Evolutionary conservation across 148 eudicot genomes (phyloP).

Genomic region (Salicornia ramosissima): DNA sequence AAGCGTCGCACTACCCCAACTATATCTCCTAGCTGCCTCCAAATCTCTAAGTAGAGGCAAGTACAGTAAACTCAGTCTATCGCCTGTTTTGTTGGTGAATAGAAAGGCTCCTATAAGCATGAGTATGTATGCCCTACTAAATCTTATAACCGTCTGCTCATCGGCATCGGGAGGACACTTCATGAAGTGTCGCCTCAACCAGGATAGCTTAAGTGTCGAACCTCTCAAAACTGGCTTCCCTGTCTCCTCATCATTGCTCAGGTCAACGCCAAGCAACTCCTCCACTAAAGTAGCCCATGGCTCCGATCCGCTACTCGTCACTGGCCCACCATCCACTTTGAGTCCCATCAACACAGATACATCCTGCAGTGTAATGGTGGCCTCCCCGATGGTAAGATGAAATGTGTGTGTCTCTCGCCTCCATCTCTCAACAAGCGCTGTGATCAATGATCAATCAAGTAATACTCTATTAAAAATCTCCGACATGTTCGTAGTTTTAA

Average conservation of each 20-base stretch:
- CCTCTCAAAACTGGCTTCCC: background rate
- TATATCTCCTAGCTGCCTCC: no score
- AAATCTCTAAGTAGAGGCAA: background rate
- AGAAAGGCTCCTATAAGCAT: background rate
- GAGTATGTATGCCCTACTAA: background rate
- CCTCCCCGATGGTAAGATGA: conserved; percentile 9
- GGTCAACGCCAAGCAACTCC: background rate
- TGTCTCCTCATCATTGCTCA: background rate
- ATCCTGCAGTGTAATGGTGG: conserved; percentile 14
- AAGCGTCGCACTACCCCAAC: no score
- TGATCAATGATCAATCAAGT: conserved; percentile 7
- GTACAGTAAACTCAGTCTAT: background rate
- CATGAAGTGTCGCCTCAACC: background rate
- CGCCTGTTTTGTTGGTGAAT: background rate
- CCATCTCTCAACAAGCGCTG: conserved; percentile 21
- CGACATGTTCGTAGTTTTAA: conserved; percentile 1
- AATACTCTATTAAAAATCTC: conserved; percentile 4
- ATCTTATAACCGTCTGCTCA: background rate
- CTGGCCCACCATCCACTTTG: background rate
- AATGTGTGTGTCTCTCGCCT: conserved; percentile 22
- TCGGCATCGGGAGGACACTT: background rate
- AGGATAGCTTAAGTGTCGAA: background rate
- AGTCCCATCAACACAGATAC: conserved; percentile 1
- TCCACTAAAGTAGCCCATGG: background rate
- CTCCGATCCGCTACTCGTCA: background rate